Evolutionary conservation across 768 basidiomycete species (phyloP).

Genomic region (Cyathus striatus): DNA sequence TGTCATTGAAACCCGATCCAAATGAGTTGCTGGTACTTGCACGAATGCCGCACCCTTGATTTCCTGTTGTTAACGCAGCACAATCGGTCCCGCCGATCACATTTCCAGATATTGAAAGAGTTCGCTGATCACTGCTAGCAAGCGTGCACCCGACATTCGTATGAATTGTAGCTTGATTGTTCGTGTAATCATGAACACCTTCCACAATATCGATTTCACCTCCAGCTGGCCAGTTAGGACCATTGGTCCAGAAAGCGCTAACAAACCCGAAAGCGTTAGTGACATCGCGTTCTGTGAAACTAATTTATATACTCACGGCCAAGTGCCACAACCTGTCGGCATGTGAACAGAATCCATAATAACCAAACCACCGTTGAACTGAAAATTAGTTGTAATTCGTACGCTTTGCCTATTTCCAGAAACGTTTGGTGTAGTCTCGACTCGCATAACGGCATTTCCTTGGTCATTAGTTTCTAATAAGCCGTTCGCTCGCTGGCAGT

Average conservation of each 20-base stretch:
- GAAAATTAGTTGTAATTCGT: conserved; percentile 62
- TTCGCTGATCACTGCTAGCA: conserved; percentile 36
- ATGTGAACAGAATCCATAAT: conserved; percentile 85
- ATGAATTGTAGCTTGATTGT: conserved; percentile 81
- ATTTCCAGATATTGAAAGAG: conserved; percentile 54
- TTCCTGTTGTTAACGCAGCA: conserved; percentile 61
- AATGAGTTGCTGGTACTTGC: conserved; percentile 58
- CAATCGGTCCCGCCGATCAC: conserved; percentile 73
- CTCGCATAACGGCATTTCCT: conserved; percentile 82
- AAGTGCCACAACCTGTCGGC: conserved; percentile 86
- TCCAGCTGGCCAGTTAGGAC: conserved; percentile 57
- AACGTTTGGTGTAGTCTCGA: conserved; percentile 79
- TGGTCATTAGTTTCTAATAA: conserved; percentile 62
- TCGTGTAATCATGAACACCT: conserved; percentile 76
- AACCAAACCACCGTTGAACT: conserved; percentile 64
- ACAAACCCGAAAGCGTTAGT: not conserved
- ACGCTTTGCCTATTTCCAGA: conserved; percentile 67
- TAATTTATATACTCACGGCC: conserved; percentile 50
- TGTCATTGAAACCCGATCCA: conserved; percentile 83
- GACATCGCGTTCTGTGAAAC: conserved; percentile 2
- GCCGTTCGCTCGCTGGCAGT: conserved; percentile 42
- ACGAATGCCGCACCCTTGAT: conserved; percentile 80
- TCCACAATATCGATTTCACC: conserved; percentile 87
- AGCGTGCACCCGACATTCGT: conserved; percentile 69
- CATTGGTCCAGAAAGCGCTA: conserved; percentile 47